Conservation (phyloP, 331 rosid genomes). For the Malus hybrid region DNA sequence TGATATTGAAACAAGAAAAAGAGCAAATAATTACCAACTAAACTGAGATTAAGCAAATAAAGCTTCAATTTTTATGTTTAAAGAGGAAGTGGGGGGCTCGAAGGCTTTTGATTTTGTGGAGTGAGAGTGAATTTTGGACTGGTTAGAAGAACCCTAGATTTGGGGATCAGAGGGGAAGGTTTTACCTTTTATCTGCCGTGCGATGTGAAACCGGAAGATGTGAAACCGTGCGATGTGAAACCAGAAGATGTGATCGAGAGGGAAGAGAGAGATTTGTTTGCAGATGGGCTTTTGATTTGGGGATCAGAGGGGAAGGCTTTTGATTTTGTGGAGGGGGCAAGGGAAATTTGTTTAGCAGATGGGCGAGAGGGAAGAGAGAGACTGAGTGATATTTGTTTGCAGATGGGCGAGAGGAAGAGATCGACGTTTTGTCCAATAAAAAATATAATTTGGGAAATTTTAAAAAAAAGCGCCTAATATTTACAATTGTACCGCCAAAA, state of each 20-base stretch:
- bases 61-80: background rate
- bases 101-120: background rate
- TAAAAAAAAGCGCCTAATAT: no score
- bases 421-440: no score
- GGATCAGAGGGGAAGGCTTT: no score
- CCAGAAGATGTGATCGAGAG: slow-evolving; percentile 37
- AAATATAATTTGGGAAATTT: no score
- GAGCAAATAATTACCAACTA: slow-evolving; percentile 1
- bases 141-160: slow-evolving; percentile 53
- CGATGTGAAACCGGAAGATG: no score
- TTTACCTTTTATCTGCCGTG: slow-evolving; percentile 42
- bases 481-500: no score
- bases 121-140: background rate
- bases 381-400: no score
- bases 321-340: no score
- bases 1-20: background rate
- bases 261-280: background rate
- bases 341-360: no score
- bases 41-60: background rate
- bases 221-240: slow-evolving; percentile 35
- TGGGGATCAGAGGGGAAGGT: slow-evolving; percentile 39
- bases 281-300: no score
- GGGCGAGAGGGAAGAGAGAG: no score
- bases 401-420: no score
- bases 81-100: slow-evolving; percentile 5